phyloP scores from a whole-genome alignment of 345 rosid species.

The Hibiscus syriacus region DNA sequence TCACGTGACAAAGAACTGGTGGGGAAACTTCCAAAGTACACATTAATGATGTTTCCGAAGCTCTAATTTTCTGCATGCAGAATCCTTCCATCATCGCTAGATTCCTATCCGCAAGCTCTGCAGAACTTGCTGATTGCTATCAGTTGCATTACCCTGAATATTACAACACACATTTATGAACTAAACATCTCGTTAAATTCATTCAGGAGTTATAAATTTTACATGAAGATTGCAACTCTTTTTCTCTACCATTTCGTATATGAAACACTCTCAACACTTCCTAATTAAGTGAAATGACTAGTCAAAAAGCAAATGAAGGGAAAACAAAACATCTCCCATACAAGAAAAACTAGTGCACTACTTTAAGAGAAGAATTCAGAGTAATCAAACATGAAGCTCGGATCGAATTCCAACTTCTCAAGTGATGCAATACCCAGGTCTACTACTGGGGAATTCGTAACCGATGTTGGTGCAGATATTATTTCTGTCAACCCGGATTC shows the following conservation, averaged over 20 bases:
- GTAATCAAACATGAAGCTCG: slow-evolving; percentile 25
- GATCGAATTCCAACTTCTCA: slow-evolving; percentile 13
- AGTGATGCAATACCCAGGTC: slow-evolving; percentile 22
- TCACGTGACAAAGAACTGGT: too few species aligned
- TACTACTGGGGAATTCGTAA: slow-evolving; percentile 32
- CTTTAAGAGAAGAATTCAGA: slow-evolving; percentile 20
- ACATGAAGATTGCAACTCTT: not conserved
- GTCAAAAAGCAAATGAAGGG: not conserved
- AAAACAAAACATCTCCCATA: not conserved
- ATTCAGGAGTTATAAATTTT: not conserved
- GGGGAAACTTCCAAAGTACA: too few species aligned
- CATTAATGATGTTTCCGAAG: too few species aligned
- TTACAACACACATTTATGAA: too few species aligned
- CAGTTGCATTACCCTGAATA: too few species aligned
- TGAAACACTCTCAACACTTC: not conserved
- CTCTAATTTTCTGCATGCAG: too few species aligned
- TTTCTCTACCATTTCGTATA: not conserved
- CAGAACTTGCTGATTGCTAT: too few species aligned
- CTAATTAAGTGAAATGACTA: not conserved
- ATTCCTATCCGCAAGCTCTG: too few species aligned
- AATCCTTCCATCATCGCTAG: too few species aligned
- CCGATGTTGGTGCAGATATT: slow-evolving; percentile 36
- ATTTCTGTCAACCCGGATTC: slow-evolving; percentile 35
- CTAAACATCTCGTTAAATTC: too few species aligned
- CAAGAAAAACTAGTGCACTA: not conserved